Percentiles rank a stretch among this genome's conserved stretches.
Conservation (phyloP, 306 rosid genomes). For the Prunus padus region DNA sequence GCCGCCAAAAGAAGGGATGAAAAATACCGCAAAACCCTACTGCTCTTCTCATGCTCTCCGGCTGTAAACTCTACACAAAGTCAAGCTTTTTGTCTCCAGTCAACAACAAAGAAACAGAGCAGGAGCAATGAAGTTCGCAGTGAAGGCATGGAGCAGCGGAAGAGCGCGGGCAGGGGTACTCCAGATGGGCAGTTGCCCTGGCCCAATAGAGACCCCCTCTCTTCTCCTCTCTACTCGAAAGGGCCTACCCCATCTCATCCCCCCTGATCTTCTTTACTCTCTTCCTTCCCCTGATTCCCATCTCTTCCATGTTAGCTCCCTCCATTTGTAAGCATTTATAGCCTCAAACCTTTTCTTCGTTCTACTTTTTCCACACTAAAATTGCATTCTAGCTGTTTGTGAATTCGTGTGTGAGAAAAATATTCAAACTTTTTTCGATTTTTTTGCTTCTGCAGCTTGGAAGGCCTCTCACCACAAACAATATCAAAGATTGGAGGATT, state of each 20-base stretch:
- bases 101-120: not conserved
- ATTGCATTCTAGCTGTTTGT: conserved; percentile 18
- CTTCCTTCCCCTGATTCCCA: conserved; percentile 90
- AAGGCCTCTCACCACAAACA: conserved; percentile 64
- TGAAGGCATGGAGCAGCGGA: conserved; percentile 67
- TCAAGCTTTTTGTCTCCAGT: not conserved
- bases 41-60: not conserved
- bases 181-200: conserved; percentile 49
- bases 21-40: not conserved
- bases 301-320: conserved; percentile 76
- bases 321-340: conserved; percentile 67
- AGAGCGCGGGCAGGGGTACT: conserved; percentile 63
- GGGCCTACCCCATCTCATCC: conserved; percentile 70
- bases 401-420: conserved; percentile 8
- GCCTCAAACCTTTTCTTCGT: too few species aligned
- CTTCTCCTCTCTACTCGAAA: conserved; percentile 82
- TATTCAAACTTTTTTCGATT: not conserved
- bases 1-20: not conserved
- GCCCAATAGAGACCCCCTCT: conserved; percentile 67
- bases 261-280: conserved; percentile 82
- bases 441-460: conserved; percentile 47
- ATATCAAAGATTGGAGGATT: conserved; percentile 78
- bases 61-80: not conserved
- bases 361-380: not conserved
- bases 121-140: conserved; percentile 56